Percentiles rank a stretch among this genome's conserved stretches.
These are phyloP conservation scores for Xerocomellus amylosporus DNA, from an alignment of 768 basidiomycete genomes.

Conservation along the genomic window DNA sequence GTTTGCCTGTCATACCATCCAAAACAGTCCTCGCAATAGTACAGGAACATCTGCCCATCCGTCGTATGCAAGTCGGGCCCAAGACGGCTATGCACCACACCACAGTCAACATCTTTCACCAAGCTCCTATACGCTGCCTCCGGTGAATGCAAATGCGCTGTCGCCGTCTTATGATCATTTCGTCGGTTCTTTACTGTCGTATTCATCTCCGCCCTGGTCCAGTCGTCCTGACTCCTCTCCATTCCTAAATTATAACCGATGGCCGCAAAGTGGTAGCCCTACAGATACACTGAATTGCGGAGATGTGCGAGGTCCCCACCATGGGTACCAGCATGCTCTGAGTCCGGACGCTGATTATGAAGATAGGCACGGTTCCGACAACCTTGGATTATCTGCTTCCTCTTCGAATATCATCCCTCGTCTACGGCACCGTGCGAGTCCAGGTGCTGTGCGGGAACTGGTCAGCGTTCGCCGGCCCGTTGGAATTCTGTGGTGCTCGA, in stretches of 20 bases:
- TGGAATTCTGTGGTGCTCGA: constrained; percentile 70
- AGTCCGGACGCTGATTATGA: constrained; percentile 40
- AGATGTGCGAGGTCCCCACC: constrained; percentile 32
- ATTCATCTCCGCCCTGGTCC: constrained; percentile 29
- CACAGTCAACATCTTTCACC: constrained; percentile 26
- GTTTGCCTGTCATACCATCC: constrained; percentile 40
- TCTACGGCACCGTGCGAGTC: constrained; percentile 54
- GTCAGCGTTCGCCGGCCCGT: constrained; percentile 54
- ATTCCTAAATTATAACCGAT: constrained; percentile 31
- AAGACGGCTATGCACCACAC: constrained; percentile 26
- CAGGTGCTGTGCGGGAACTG: constrained; percentile 48
- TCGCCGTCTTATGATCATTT: constrained; percentile 29
- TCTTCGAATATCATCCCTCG: constrained; percentile 51
- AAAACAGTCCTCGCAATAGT: constrained; percentile 23
- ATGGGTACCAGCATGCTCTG: constrained; percentile 37
- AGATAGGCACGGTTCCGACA: constrained; percentile 35
- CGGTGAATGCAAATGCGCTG: constrained; percentile 29
- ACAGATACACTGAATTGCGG: constrained; percentile 28
- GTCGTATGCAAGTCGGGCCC: constrained; percentile 24
- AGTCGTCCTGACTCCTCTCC: constrained; percentile 28
- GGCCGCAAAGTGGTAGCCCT: constrained; percentile 28
- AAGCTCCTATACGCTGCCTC: constrained; percentile 31
- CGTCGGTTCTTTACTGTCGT: constrained; percentile 23
- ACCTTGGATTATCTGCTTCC: constrained; percentile 25
- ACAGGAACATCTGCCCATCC: constrained; percentile 19